These are phyloP conservation scores for Metarhizium anisopliae DNA, from an alignment of 2,329 filamentous ascomycete genomes.

Conservation along the genomic window DNA sequence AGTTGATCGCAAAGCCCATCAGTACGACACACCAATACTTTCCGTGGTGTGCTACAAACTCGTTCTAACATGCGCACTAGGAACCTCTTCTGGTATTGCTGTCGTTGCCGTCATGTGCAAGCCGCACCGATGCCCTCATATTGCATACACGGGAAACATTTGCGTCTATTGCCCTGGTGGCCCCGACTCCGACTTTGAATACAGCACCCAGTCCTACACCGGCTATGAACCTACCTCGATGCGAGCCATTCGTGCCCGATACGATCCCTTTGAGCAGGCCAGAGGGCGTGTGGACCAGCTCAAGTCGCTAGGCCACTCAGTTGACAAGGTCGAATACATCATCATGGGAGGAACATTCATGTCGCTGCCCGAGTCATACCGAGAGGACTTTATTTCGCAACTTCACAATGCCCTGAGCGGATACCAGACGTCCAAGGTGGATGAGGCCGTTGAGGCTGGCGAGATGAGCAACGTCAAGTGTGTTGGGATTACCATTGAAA, in stretches of 20 bases:
- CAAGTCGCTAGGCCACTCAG: conserved; percentile 87
- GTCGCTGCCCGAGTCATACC: conserved; percentile 82
- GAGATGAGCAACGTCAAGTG: conserved; percentile 59
- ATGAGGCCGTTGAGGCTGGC: conserved; percentile 26
- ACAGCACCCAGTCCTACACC: conserved; percentile 97
- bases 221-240: conserved; percentile 98
- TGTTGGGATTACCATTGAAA: conserved; percentile 97
- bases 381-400: conserved; percentile 89
- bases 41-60: background rate
- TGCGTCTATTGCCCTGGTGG: conserved; percentile 98
- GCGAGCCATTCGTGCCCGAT: conserved; percentile 92
- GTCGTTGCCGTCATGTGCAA: conserved; percentile 99
- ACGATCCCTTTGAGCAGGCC: conserved; percentile 97
- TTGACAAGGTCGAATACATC: conserved; percentile 99
- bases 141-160: conserved; percentile 97
- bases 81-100: conserved; percentile 92
- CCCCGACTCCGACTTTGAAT: conserved; percentile 97
- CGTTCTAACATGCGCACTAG: conserved; percentile 28
- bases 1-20: conserved; percentile 94
- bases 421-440: conserved; percentile 88
- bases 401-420: conserved; percentile 95
- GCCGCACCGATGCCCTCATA: conserved; percentile 93
- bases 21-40: conserved; percentile 34
- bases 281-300: conserved; percentile 94
- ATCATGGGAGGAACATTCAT: conserved; percentile 99